Evolutionary conservation across 495 filamentous ascomycete genomes (phyloP).

Genomic region (Cercophora samala): DNA sequence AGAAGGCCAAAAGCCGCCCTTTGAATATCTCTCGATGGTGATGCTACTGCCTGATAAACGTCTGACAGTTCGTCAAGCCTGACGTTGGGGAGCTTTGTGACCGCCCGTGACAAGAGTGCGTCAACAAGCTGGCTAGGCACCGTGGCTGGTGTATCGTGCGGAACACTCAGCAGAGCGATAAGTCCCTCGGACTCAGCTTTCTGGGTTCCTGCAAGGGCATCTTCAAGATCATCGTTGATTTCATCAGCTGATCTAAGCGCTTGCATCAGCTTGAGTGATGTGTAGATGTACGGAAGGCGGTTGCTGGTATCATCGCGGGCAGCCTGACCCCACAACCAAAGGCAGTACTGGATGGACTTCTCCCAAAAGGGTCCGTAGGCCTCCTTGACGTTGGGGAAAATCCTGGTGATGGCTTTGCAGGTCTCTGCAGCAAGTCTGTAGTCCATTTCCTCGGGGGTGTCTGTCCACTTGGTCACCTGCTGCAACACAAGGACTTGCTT

Average conservation of each 20-base stretch:
- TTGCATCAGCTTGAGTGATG: conserved; percentile 68
- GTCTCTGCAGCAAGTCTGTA: conserved; percentile 56
- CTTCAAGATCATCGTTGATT: conserved; percentile 80
- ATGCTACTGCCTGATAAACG: conserved; percentile 60
- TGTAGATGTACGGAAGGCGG: conserved; percentile 58
- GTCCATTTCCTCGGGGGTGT: conserved; percentile 47
- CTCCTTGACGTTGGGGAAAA: conserved; percentile 67
- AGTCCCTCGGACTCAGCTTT: conserved; percentile 52
- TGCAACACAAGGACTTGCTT: conserved; percentile 79
- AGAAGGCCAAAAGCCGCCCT: conserved; percentile 77
- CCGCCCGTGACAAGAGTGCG: conserved; percentile 60
- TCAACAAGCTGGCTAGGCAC: conserved; percentile 58
- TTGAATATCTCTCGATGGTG: conserved; percentile 70
- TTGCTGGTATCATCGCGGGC: conserved; percentile 29
- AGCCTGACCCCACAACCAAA: conserved; percentile 51
- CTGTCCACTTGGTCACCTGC: conserved; percentile 67
- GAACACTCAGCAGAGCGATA: conserved; percentile 56
- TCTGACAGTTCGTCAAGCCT: conserved; percentile 49
- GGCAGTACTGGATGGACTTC: conserved; percentile 57
- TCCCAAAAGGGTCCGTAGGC: conserved; percentile 88
- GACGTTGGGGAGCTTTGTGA: conserved; percentile 52
- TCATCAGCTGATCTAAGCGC: conserved; percentile 58
- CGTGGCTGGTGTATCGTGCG: conserved; percentile 31
- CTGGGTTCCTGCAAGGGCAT: conserved; percentile 59
- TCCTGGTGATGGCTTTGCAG: conserved; percentile 57